phyloP scores from a whole-genome alignment of 495 filamentous ascomycete genomes.

The Sordaria brevicollis region DNA sequence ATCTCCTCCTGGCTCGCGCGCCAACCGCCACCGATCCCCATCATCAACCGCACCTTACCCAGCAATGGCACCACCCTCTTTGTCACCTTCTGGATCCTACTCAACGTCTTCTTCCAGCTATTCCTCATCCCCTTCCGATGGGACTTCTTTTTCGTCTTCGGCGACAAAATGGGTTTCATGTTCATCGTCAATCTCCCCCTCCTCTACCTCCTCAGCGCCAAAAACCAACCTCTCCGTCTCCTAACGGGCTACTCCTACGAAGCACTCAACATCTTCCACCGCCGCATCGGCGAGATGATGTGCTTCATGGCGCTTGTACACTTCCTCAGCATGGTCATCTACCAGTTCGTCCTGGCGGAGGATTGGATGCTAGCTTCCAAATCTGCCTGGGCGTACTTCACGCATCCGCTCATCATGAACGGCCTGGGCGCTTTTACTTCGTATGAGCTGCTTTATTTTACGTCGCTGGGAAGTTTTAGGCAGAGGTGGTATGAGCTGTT shows the following conservation, averaged over 20 bases:
- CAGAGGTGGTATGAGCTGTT: slow-evolving; percentile 23
- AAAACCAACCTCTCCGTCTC: slow-evolving; percentile 48
- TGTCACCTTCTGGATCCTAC: slow-evolving; percentile 34
- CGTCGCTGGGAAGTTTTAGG: slow-evolving; percentile 17
- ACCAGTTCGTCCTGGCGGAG: slow-evolving; percentile 23
- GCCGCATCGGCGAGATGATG: slow-evolving; percentile 14
- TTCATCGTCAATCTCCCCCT: slow-evolving; percentile 45
- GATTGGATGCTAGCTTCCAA: slow-evolving; percentile 15
- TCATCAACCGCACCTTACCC: slow-evolving; percentile 43
- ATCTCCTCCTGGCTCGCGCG: slow-evolving; percentile 32
- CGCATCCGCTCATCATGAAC: slow-evolving; percentile 23
- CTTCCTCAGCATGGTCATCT: slow-evolving; percentile 32
- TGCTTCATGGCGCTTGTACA: slow-evolving; percentile 26
- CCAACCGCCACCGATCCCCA: slow-evolving; percentile 43
- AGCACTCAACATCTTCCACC: slow-evolving; percentile 52
- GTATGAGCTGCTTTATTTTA: slow-evolving; percentile 50
- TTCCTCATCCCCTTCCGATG: slow-evolving; percentile 35
- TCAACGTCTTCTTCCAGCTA: slow-evolving; percentile 48
- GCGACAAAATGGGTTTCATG: slow-evolving; percentile 45
- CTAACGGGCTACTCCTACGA: slow-evolving; percentile 56
- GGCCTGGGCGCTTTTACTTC: slow-evolving; percentile 33
- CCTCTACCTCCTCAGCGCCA: slow-evolving; percentile 51
- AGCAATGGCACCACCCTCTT: slow-evolving; percentile 42
- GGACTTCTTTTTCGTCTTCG: slow-evolving; percentile 42
- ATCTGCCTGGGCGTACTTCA: slow-evolving; percentile 11